Evolutionary conservation across 1,284 basidiomycete genomes (phyloP).

Genomic region (Cutaneotrichosporon sp.): DNA sequence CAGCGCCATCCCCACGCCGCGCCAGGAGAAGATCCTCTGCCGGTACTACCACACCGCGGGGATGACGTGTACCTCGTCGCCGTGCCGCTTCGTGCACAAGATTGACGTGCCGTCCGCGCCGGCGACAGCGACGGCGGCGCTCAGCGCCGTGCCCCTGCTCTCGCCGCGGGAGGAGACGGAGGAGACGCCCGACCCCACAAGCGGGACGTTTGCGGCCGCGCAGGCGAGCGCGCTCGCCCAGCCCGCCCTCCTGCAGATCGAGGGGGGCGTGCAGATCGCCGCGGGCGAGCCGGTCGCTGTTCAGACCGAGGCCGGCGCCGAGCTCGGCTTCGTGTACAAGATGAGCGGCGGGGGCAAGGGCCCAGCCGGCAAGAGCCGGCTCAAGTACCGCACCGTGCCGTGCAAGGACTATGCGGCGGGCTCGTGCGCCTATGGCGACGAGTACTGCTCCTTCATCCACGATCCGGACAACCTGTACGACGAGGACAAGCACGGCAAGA

Average conservation of each 20-base stretch:
- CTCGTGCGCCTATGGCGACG: constrained; percentile 45
- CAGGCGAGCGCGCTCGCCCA: constrained; percentile 23
- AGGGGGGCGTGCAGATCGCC: constrained; percentile 12
- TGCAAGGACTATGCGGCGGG: constrained; percentile 50
- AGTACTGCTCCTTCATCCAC: constrained; percentile 54
- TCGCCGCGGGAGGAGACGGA: neutral
- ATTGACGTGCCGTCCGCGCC: constrained; percentile 27
- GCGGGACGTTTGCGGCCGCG: constrained; percentile 44
- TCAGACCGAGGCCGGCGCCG: constrained; percentile 34
- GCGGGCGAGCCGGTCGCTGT: constrained; percentile 29
- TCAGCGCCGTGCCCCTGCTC: constrained; percentile 3
- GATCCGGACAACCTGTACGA: constrained; percentile 24
- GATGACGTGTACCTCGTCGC: constrained; percentile 51
- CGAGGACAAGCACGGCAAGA: constrained; percentile 12
- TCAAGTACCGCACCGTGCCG: constrained; percentile 51
- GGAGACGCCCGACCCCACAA: constrained; percentile 34
- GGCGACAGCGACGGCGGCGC: neutral
- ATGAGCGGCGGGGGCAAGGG: constrained; percentile 54
- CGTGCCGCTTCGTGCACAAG: constrained; percentile 54
- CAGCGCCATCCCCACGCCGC: constrained; percentile 10
- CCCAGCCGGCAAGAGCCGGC: constrained; percentile 43
- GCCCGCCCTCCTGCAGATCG: constrained; percentile 9
- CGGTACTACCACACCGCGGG: constrained; percentile 54
- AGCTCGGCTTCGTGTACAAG: constrained; percentile 45
- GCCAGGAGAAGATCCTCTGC: constrained; percentile 47